Evolutionary conservation across 2,329 filamentous ascomycete genomes (phyloP).

Genomic region (Teratosphaeria destructans): DNA sequence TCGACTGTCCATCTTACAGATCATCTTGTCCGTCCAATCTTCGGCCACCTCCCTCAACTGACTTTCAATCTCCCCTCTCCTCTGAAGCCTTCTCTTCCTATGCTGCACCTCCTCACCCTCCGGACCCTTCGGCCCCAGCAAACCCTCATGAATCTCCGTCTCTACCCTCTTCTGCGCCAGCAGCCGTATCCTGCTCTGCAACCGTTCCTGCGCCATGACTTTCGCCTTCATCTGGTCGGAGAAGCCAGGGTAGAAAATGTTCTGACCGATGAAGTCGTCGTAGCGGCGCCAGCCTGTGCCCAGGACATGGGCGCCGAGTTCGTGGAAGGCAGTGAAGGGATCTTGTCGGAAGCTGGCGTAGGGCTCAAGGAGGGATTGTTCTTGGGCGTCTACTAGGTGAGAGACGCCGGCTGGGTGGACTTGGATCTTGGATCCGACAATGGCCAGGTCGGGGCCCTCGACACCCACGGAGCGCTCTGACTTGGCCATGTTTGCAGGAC

Average conservation of each 20-base stretch:
- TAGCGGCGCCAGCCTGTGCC: conserved; percentile 94
- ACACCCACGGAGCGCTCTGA: too few species aligned
- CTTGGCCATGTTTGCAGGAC: too few species aligned
- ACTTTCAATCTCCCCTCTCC: conserved; percentile 49
- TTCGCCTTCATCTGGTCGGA: conserved; percentile 75
- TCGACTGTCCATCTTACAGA: conserved; percentile 97
- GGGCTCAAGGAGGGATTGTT: conserved; percentile 65
- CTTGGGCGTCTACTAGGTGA: conserved; percentile 23
- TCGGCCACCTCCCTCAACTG: conserved; percentile 73
- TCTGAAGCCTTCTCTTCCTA: conserved; percentile 36
- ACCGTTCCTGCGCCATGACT: conserved; percentile 64
- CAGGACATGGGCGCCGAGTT: conserved; percentile 85
- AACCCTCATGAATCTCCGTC: conserved; percentile 66
- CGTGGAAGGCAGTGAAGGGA: conserved; percentile 72
- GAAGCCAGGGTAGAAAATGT: conserved; percentile 87
- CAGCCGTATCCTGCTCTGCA: conserved; percentile 64
- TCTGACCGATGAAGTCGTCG: conserved; percentile 79
- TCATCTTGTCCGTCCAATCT: conserved; percentile 86
- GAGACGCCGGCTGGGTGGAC: conserved; percentile 30
- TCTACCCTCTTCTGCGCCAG: conserved; percentile 64
- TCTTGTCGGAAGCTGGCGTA: conserved; percentile 76
- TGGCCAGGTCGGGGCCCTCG: conserved; percentile 31
- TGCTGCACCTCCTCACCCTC: conserved; percentile 46
- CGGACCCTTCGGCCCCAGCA: conserved; percentile 42
- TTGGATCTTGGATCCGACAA: conserved; percentile 35